phyloP scores from a whole-genome alignment of 2,329 filamentous ascomycete genomes.

The Orbilia blumenaviensis region DNA sequence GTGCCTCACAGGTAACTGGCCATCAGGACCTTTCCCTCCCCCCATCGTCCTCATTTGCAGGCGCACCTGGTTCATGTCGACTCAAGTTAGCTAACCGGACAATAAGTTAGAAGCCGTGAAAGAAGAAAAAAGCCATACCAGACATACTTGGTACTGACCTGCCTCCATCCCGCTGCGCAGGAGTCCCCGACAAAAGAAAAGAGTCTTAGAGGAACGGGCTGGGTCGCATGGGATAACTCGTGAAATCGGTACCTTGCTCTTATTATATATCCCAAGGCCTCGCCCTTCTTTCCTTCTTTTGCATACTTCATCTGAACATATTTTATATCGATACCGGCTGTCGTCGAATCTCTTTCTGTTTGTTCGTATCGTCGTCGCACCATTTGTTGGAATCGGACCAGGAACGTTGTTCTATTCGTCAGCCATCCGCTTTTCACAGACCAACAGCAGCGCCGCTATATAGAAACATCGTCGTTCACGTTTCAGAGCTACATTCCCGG shows the following conservation, averaged over 20 bases:
- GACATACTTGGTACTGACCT: not conserved
- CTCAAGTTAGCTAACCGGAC: slow-evolving; percentile 18
- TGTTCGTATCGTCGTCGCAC: slow-evolving; percentile 42
- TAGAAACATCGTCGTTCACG: slow-evolving; percentile 48
- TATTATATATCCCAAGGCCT: slow-evolving; percentile 53
- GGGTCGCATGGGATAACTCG: slow-evolving; percentile 50
- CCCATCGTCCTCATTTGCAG: slow-evolving; percentile 16
- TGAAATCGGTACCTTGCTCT: slow-evolving; percentile 52
- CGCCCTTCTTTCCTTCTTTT: slow-evolving; percentile 42
- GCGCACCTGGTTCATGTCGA: slow-evolving; percentile 53
- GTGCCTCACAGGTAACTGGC: slow-evolving; percentile 52
- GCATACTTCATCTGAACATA: slow-evolving; percentile 48
- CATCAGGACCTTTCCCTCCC: slow-evolving; percentile 34
- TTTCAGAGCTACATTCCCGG: slow-evolving; percentile 54
- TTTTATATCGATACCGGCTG: slow-evolving; percentile 16
- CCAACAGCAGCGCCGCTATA: slow-evolving; percentile 38
- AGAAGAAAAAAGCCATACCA: slow-evolving; percentile 32
- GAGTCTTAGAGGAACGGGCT: slow-evolving; percentile 37
- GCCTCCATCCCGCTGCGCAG: slow-evolving; percentile 14
- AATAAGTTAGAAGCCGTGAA: not conserved
- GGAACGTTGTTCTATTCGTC: slow-evolving; percentile 50
- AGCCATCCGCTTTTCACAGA: slow-evolving; percentile 51
- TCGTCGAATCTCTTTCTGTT: slow-evolving; percentile 12
- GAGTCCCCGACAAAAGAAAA: slow-evolving; percentile 28
- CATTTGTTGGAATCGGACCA: slow-evolving; percentile 48